Evolutionary conservation across 768 basidiomycete genomes (phyloP), one percentile per base, ranked within the genome.

Genomic region (Candolleomyces aberdarensis): DNA sequence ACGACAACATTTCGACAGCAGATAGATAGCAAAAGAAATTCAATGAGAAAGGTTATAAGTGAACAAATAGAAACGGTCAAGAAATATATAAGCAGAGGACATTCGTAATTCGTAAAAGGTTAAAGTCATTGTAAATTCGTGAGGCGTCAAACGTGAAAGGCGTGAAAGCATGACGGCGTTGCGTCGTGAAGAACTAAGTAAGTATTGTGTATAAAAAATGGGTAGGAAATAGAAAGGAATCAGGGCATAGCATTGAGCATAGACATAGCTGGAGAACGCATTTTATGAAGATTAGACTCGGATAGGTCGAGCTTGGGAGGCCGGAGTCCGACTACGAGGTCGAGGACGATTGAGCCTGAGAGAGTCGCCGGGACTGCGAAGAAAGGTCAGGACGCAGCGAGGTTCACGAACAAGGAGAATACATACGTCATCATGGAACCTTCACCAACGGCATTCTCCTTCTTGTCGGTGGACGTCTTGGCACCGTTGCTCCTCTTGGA

Each of bases 341-440:
- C 82, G 76, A 13, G 83, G 83, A 17, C 81, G 77, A 68, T 71
- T 83, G 57, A 85, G 67, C 56, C 82, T 70, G 50, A 84, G 71
- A 32, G 74, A 76, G 46, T 82, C 79, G 47, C 78, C 78, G 60
- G 81, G 78, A 48, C 82, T 85, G 63, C 3, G 58, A 44, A 9
- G 59, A 32, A 41, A 43, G 57, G 29, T 63, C 32, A 63, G 54
- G 15, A 36, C 44, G 55, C 40, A 57, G 36, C 50, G 43, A 44
- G 57, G 1, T 46, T 19, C 17, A 48, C 0, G 47, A 41, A 39
- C 59, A 19, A 36, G 31, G 48, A 5, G 2, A 36, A 26, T 26
- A 83, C 86, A 65, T 69, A 91, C 89, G 82, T 86, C 72, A 78
- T 80, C 59, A 84, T 73, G 63, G 64, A 77, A 68, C 67, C 77